A percentile compares a stretch with the other conserved stretches of the same genome.
These are phyloP conservation scores for Plasmodium reichenowi DNA, from an alignment of 169 alveolate genomes.

Conservation along the genomic window DNA sequence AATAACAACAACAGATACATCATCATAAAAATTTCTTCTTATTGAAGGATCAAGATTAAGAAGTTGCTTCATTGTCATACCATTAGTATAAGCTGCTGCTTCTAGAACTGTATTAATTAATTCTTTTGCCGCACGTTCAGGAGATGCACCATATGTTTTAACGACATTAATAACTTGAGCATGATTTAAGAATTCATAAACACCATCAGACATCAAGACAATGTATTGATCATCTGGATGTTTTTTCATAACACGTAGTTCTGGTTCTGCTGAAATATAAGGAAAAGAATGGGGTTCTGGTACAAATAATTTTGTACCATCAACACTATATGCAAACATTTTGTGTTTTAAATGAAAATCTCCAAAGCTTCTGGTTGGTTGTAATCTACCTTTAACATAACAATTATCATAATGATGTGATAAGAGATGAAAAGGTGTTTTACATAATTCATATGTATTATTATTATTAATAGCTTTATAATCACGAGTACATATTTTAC, in stretches of 20 bases:
- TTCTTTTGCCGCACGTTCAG: constrained; percentile 23
- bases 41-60: background rate
- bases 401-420: constrained; percentile 3
- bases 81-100: constrained; percentile 11
- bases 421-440: background rate
- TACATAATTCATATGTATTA: background rate
- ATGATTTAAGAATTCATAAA: constrained; percentile 79
- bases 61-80: constrained; percentile 5
- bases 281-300: constrained; percentile 78
- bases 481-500: constrained; percentile 6
- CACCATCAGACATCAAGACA: constrained; percentile 82
- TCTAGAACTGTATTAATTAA: constrained; percentile 32
- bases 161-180: constrained; percentile 57
- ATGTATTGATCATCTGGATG: constrained; percentile 76
- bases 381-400: constrained; percentile 86
- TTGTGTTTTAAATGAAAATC: constrained; percentile 80
- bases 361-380: constrained; percentile 84
- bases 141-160: constrained; percentile 4
- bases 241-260: constrained; percentile 33
- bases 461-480: background rate
- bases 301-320: constrained; percentile 12
- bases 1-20: constrained; percentile 51
- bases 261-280: constrained; percentile 79
- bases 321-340: constrained; percentile 61
- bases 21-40: constrained; percentile 62